These are phyloP conservation scores for Teratosphaeria pseudoeucalypti DNA, from an alignment of 2,329 filamentous ascomycete genomes.

Conservation along the genomic window DNA sequence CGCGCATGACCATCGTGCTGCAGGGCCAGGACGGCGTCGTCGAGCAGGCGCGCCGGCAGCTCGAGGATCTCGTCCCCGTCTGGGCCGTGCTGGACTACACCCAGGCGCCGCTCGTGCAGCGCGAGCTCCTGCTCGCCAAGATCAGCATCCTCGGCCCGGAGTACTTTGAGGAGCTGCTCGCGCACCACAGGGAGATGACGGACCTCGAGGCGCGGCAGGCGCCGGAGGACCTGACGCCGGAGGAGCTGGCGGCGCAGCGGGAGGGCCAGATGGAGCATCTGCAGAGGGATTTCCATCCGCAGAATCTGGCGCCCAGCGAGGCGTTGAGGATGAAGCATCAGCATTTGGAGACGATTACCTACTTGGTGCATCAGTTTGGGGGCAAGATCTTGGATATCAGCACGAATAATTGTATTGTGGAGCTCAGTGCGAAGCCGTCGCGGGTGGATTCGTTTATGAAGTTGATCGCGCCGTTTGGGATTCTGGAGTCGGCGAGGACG, in stretches of 20 bases:
- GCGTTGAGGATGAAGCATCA: slow-evolving; percentile 94
- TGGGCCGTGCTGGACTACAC: slow-evolving; percentile 99
- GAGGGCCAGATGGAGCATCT: slow-evolving; percentile 28
- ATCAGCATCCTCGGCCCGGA: slow-evolving; percentile 93
- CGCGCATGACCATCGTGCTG: slow-evolving; percentile 96
- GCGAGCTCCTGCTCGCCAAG: slow-evolving; percentile 90
- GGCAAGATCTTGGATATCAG: slow-evolving; percentile 97
- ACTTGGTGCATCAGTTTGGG: slow-evolving; percentile 93
- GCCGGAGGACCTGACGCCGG: slow-evolving; percentile 13
- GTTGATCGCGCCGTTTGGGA: slow-evolving; percentile 85
- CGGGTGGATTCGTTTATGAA: slow-evolving; percentile 98
- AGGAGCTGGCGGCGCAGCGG: slow-evolving; percentile 15
- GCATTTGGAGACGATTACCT: slow-evolving; percentile 91
- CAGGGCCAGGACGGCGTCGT: slow-evolving; percentile 94
- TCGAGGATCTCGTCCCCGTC: slow-evolving; percentile 93
- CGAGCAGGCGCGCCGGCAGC: slow-evolving; percentile 87
- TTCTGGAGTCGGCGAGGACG: slow-evolving; percentile 88
- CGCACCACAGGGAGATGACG: slow-evolving; percentile 88
- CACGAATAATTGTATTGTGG: slow-evolving; percentile 96
- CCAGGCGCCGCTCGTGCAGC: slow-evolving; percentile 80
- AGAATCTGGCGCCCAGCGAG: slow-evolving; percentile 73
- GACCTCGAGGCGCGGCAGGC: slow-evolving; percentile 29
- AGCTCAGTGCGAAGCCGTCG: slow-evolving; percentile 84
- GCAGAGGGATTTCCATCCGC: slow-evolving; percentile 74
- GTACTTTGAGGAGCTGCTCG: slow-evolving; percentile 93